A percentile compares a stretch with the other conserved stretches of the same genome.
These are phyloP conservation scores for Fraxinus americana DNA, from an alignment of 257 asterid genomes.

Conservation along the genomic window DNA sequence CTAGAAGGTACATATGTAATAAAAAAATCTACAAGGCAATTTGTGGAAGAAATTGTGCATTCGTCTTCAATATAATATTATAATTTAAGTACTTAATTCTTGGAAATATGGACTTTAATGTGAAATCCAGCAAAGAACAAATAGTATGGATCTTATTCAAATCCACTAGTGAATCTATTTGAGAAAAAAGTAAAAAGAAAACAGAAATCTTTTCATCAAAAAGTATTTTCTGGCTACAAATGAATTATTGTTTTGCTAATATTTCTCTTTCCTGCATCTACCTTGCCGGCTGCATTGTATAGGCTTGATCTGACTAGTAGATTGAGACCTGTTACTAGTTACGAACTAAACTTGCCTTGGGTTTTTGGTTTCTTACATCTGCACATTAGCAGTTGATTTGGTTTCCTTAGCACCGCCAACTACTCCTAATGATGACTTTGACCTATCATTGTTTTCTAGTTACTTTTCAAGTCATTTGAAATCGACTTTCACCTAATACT, in stretches of 20 bases:
- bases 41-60: neutral
- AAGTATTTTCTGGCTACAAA: neutral
- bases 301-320: neutral
- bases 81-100: slow-evolving; percentile 6
- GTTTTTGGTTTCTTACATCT: neutral
- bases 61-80: neutral
- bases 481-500: neutral
- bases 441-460: neutral
- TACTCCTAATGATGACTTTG: neutral
- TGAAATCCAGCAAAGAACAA: neutral
- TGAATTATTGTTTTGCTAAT: neutral
- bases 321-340: neutral
- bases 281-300: neutral
- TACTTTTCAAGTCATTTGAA: neutral
- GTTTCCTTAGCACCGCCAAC: neutral
- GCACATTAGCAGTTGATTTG: neutral
- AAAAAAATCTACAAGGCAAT: neutral
- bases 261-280: neutral
- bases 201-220: neutral
- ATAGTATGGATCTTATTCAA: neutral
- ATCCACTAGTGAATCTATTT: neutral
- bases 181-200: neutral
- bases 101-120: neutral
- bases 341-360: neutral
- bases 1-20: neutral